Percentiles rank a stretch among this genome's conserved stretches.
phyloP scores from a whole-genome alignment of 257 asterid species.

The Solanum habrochaites region DNA sequence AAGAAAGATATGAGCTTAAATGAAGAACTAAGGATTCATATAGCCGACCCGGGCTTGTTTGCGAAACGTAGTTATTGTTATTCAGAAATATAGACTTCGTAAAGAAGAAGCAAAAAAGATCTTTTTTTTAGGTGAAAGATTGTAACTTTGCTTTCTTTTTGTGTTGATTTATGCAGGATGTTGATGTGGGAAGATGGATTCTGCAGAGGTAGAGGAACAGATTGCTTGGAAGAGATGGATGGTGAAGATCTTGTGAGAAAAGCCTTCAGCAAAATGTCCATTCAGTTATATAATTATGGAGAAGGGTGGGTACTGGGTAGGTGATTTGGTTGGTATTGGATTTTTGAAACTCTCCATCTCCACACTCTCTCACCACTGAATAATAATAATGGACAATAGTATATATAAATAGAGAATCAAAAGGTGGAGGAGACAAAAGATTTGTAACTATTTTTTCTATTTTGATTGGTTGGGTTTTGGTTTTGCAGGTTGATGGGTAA shows the following conservation, averaged over 20 bases:
- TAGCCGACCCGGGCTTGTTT: background rate
- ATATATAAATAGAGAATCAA: background rate
- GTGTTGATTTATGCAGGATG: slow-evolving; percentile 51
- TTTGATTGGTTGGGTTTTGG: slow-evolving; percentile 27
- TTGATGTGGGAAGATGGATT: slow-evolving; percentile 99
- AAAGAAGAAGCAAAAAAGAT: background rate
- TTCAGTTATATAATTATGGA: slow-evolving; percentile 98
- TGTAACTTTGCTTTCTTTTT: background rate
- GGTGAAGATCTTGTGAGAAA: slow-evolving; percentile 89
- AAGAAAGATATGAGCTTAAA: background rate
- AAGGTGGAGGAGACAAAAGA: background rate
- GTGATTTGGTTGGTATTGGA: slow-evolving; percentile 51
- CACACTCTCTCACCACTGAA: slow-evolving; percentile 1
- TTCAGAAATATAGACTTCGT: background rate
- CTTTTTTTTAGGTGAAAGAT: background rate
- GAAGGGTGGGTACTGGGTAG: slow-evolving; percentile 99
- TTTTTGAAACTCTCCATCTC: slow-evolving; percentile 21
- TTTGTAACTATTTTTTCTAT: slow-evolving; percentile 6
- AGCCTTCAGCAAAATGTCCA: slow-evolving; percentile 99
- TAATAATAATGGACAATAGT: background rate
- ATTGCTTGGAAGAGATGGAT: slow-evolving; percentile 72
- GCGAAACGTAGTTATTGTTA: background rate
- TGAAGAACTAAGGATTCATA: background rate
- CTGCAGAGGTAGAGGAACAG: slow-evolving; percentile 82
- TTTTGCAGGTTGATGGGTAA: slow-evolving; percentile 98